Evolutionary conservation across 2,329 filamentous ascomycete genomes (phyloP), one percentile per base, ranked within the genome.

Genomic region (Diaporthe eres): DNA sequence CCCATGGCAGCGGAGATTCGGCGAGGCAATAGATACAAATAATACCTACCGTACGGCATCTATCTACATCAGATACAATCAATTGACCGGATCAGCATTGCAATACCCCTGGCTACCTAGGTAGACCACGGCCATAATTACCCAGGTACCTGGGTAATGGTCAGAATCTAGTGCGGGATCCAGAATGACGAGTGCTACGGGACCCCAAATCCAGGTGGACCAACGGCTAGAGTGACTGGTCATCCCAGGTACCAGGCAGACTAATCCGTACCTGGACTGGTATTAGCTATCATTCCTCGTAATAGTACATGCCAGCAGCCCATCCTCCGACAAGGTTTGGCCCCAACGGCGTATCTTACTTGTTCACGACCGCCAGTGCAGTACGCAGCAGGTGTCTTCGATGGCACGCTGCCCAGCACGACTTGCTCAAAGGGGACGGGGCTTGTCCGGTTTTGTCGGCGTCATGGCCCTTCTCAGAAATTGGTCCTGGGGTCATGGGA

Each of bases 1-100:
- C 65, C 65, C 65, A 70, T 65, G 65, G 47, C 65, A 51, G 49
- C 65, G 65, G 65, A 70, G 65, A 70, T 70, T 70, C 49, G 65
- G 65, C 65, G 65, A 70, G 49, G 65, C 49, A 70, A 55, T 70
- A 55, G n/a, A 63, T 44, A 44, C 10, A 53, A 55, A 44, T 17
- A 49, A 49, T 49, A 49, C 8, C 10, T 22, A 10, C 49, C 22
- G 22, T 51, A 19, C 49, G 49, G 49, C 22, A 51, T 51, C 47
- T 34, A 22, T 58, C 7, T 34, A 58, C 55, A 58, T 9, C 12
- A 22, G 55, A 58, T 34, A 31, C 17, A 34, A 58, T 34, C 34
- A 42, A 42, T 61, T 60, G 31, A n/a, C 19, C 4, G 57, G 17
- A 42, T 55, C n/a, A 25, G 1, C 51, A 55, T n/a, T 31, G 25